Evolutionary conservation across 2,329 filamentous ascomycete genomes (phyloP).

Genomic region (Fusarium euwallaceae): DNA sequence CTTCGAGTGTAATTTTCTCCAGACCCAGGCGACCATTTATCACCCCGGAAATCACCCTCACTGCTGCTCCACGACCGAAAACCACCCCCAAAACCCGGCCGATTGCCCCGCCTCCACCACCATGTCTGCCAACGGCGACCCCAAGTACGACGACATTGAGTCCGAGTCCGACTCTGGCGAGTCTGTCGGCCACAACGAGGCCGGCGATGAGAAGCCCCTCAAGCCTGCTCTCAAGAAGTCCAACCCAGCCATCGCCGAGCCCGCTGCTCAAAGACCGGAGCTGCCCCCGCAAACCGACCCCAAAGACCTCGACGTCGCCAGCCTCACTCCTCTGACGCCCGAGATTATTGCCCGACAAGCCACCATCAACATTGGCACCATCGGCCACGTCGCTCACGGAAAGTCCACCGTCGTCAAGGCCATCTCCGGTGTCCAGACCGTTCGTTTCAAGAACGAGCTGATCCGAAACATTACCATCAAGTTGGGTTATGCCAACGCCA

Average conservation of each 20-base stretch:
- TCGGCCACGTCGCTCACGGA: constrained; percentile 98
- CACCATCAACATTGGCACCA: constrained; percentile 98
- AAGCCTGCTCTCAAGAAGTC: constrained; percentile 91
- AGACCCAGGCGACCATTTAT: constrained; percentile 27
- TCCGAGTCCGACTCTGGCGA: constrained; percentile 78
- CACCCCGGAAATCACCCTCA: constrained; percentile 21
- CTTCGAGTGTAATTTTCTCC: constrained; percentile 41
- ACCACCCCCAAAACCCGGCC: constrained; percentile 36
- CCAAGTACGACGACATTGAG: constrained; percentile 79
- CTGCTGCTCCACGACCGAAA: constrained; percentile 36
- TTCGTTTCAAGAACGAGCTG: constrained; percentile 99
- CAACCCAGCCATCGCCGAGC: constrained; percentile 65
- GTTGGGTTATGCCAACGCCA: constrained; percentile 98
- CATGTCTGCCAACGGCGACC: constrained; percentile 71
- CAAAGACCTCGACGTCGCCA: constrained; percentile 85
- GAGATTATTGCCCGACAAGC: constrained; percentile 98
- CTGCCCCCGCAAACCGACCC: constrained; percentile 93
- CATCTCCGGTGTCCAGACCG: constrained; percentile 98
- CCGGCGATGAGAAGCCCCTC: constrained; percentile 73
- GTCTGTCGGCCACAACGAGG: constrained; percentile 71
- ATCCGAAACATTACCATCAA: constrained; percentile 99
- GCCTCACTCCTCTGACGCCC: constrained; percentile 86
- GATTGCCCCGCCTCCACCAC: constrained; percentile 52
- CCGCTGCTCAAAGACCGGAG: constrained; percentile 65
- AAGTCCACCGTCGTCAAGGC: constrained; percentile 99